Percentiles rank a stretch among this genome's conserved stretches.
Evolutionary conservation across 306 rosid species (phyloP).

Genomic region (Carpinus fangiana): DNA sequence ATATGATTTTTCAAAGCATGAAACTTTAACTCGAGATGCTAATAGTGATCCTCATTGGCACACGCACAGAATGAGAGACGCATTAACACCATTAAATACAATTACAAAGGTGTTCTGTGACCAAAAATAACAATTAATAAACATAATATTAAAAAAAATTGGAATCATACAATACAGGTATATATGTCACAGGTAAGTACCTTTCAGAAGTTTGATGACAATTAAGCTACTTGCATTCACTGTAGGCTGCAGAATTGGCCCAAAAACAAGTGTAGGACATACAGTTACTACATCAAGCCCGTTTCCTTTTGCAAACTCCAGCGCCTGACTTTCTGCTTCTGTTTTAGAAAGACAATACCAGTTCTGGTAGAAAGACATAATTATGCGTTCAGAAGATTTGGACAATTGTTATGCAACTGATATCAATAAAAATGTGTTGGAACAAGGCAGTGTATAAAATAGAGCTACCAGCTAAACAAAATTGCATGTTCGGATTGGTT

Average conservation of each 20-base stretch:
- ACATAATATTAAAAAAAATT: not conserved
- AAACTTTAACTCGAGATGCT: not conserved
- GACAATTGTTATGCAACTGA: not conserved
- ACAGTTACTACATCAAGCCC: constrained; percentile 54
- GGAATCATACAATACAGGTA: constrained; percentile 6
- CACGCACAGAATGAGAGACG: not conserved
- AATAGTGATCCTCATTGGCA: not conserved
- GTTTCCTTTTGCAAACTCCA: constrained; percentile 46
- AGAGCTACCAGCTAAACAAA: not conserved
- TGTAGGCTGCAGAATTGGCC: constrained; percentile 64
- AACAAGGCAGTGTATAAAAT: not conserved
- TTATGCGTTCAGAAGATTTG: not conserved
- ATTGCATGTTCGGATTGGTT: not conserved
- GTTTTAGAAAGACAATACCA: constrained; percentile 83
- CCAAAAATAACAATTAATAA: not conserved
- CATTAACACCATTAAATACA: not conserved
- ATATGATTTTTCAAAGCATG: not conserved
- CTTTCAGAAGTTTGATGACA: constrained; percentile 53
- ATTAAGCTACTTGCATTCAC: constrained; percentile 59
- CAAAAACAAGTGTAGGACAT: constrained; percentile 55
- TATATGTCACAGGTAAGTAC: constrained; percentile 27
- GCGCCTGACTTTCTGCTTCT: constrained; percentile 64
- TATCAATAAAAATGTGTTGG: not conserved
- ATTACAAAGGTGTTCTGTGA: not conserved
- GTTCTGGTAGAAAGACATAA: constrained; percentile 41